Base-by-base conservation (phyloP, 768 basidiomycete species). In the Trametes maxima region DNA sequence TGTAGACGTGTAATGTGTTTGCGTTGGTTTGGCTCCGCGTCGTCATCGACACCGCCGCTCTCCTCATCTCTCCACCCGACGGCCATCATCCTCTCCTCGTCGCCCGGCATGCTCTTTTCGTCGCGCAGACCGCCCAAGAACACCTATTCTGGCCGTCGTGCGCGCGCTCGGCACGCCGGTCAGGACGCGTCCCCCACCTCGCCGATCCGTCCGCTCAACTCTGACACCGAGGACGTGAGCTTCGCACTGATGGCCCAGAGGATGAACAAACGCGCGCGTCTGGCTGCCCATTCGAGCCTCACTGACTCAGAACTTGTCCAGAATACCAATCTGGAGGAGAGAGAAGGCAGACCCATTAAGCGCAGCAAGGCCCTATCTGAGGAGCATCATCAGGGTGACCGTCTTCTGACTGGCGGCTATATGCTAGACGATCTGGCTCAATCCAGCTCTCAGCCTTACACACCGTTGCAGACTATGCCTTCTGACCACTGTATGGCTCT, bases 211-310 rank as follows among this genome's bases (percentile, higher is more conserved):
- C 56, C 68, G 14, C 61, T 71, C 19, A 62, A 65, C 22, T 54
- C 66, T 3, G 68, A 68, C 46, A 33, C 37, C 14, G 70, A 75
- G 28, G 74, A 77, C 61, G 65, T 80, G 19, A 70, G 79, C 4
- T 69, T 72, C 28, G 60, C 72, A 7, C 78, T 80, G 70, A 78
- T 82, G 74, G 72, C 76, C 24, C 75, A 67, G 19, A 75, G 80
- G 25, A 80, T 81, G 75, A 77, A 80, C 65, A 82, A 82, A 65
- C 74, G 81, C 16, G 78, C 80, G 12, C 78, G 80, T 59, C 74
- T 75, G n/a, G 71, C 60, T n/a, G 50, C 36, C 24, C 43, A 52
- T 19, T 48, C 50, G 19, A 43, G 28, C 13, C 28, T 35, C 1
- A 17, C 25, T 36, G 58, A 62, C 19, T 21, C 37, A 11, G 35